Conservation (phyloP, 169 alveolate genomes). For the Hepatocystis sp. region DNA sequence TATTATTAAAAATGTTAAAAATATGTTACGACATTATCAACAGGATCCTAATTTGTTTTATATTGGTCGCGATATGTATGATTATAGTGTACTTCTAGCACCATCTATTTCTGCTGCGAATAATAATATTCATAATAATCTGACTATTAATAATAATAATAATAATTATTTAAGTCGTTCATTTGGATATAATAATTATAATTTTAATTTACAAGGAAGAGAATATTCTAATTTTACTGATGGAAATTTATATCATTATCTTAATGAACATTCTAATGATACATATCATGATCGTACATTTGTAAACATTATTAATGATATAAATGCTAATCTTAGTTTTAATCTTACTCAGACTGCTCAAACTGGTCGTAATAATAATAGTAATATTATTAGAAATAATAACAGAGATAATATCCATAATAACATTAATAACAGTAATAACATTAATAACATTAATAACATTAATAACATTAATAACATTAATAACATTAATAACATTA, state of each 20-base stretch:
- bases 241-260: neutral
- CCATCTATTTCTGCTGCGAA: neutral
- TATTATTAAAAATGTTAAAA: constrained; percentile 44
- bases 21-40: neutral
- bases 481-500: too few species aligned
- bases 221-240: too few species aligned
- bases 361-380: neutral
- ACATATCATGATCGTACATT: too few species aligned
- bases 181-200: too few species aligned
- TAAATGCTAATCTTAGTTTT: neutral
- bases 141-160: too few species aligned
- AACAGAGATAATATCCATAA: neutral
- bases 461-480: too few species aligned
- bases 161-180: too few species aligned
- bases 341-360: neutral
- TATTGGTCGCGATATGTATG: neutral
- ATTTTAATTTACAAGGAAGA: too few species aligned
- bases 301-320: neutral
- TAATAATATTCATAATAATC: neutral
- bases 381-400: neutral
- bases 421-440: too few species aligned
- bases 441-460: too few species aligned
- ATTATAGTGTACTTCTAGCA: neutral
- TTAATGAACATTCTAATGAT: neutral
- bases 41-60: too few species aligned